phyloP scores from a whole-genome alignment of 331 rosid species.

The Malus hybrid region DNA sequence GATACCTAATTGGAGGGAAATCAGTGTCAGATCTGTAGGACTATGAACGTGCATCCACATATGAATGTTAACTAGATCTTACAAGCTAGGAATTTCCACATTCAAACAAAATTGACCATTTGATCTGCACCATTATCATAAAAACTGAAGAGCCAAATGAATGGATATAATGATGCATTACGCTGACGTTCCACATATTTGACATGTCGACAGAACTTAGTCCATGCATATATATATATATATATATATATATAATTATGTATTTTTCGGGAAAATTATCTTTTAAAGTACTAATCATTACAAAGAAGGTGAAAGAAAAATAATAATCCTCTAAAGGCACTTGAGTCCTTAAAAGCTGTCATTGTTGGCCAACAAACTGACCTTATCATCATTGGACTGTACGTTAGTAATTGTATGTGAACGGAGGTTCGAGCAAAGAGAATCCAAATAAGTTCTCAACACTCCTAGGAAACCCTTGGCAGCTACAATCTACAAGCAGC shows the following conservation, averaged over 20 bases:
- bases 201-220: background rate
- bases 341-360: background rate
- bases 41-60: background rate
- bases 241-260: no score
- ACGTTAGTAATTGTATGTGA: constrained; percentile 99
- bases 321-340: background rate
- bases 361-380: constrained; percentile 11
- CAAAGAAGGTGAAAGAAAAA: background rate
- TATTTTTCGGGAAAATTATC: background rate
- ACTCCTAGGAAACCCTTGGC: constrained; percentile 78
- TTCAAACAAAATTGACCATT: background rate
- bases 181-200: background rate
- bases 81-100: background rate
- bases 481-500: constrained; percentile 54
- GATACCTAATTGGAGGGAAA: constrained; percentile 60
- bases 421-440: constrained; percentile 84
- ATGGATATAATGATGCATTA: background rate
- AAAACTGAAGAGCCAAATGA: background rate
- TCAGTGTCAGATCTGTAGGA: constrained; percentile 15
- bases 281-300: background rate
- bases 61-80: background rate
- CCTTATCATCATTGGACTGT: constrained; percentile 96
- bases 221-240: background rate
- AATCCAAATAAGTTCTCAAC: constrained; percentile 81
- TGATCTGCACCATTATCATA: background rate